Conservation (phyloP, 192 early-diverging fungal genomes). For the Allomyces arbusculus region DNA sequence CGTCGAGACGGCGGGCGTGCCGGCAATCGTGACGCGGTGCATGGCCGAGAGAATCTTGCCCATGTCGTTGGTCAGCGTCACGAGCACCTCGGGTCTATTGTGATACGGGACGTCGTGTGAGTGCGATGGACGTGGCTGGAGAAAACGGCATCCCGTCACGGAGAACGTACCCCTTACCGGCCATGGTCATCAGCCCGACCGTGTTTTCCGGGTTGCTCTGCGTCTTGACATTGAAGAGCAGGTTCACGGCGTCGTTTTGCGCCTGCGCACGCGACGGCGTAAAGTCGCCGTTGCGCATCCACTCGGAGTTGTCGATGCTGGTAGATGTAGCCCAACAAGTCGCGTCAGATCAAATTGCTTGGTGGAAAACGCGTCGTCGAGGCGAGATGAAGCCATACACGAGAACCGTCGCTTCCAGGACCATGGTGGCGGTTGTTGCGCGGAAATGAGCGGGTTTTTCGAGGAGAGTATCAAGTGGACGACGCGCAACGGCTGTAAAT, state of each 20-base stretch:
- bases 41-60: constrained; percentile 77
- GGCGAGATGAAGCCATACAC: constrained; percentile 28
- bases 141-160: too few relatives aligned
- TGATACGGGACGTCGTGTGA: background rate
- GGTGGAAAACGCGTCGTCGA: background rate
- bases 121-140: background rate
- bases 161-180: constrained; percentile 58
- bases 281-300: constrained; percentile 97
- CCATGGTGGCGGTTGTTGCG: constrained; percentile 31
- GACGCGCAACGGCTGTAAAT: too few relatives aligned
- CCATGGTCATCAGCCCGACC: constrained; percentile 84
- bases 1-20: constrained; percentile 51
- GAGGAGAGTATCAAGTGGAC: too few relatives aligned
- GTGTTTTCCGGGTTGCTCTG: constrained; percentile 87
- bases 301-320: constrained; percentile 90
- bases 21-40: constrained; percentile 57
- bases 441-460: too few relatives aligned
- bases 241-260: constrained; percentile 80
- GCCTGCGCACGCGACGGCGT: constrained; percentile 82
- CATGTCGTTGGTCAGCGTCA: constrained; percentile 70
- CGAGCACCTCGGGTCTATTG: constrained; percentile 70
- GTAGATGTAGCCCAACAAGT: background rate
- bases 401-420: constrained; percentile 78
- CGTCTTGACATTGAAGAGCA: constrained; percentile 77
- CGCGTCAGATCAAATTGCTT: background rate